These are phyloP conservation scores for Pseudopithomyces chartarum DNA, from an alignment of 2,329 filamentous ascomycete species.

Conservation along the genomic window DNA sequence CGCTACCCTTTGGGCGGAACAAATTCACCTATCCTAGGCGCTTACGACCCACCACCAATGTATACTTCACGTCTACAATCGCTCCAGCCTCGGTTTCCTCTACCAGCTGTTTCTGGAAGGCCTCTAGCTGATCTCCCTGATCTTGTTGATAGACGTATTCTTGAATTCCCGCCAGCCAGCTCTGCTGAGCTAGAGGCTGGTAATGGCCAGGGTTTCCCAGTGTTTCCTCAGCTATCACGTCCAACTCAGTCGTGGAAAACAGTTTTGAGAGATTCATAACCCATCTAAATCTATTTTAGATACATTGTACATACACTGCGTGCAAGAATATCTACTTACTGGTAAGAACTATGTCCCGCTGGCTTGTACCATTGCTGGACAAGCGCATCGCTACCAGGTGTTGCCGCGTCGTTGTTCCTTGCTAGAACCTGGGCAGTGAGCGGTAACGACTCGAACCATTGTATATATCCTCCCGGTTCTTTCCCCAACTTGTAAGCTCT, in stretches of 20 bases:
- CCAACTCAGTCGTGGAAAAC: conserved; percentile 1
- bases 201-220: conserved; percentile 10
- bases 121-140: not conserved
- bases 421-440: not conserved
- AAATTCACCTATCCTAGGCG: not conserved
- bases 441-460: conserved; percentile 15
- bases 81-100: conserved; percentile 3
- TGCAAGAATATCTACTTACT: conserved; percentile 6
- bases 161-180: not conserved
- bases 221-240: conserved; percentile 9
- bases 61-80: conserved; percentile 9
- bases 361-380: conserved; percentile 13
- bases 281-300: conserved; percentile 9
- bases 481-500: not conserved
- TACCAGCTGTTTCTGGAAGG: conserved; percentile 3
- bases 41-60: conserved; percentile 7
- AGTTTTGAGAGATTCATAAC: conserved; percentile 3
- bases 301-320: not conserved
- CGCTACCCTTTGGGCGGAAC: not conserved
- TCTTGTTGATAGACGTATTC: conserved; percentile 7
- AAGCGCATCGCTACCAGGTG: conserved; percentile 12
- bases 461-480: conserved; percentile 21
- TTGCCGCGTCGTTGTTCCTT: not conserved
- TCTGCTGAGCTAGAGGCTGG: conserved; percentile 8
- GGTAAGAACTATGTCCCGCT: conserved; percentile 11